phyloP scores from a whole-genome alignment of 371 early-diverging fungal genomes.

The Mortierella sp. region DNA sequence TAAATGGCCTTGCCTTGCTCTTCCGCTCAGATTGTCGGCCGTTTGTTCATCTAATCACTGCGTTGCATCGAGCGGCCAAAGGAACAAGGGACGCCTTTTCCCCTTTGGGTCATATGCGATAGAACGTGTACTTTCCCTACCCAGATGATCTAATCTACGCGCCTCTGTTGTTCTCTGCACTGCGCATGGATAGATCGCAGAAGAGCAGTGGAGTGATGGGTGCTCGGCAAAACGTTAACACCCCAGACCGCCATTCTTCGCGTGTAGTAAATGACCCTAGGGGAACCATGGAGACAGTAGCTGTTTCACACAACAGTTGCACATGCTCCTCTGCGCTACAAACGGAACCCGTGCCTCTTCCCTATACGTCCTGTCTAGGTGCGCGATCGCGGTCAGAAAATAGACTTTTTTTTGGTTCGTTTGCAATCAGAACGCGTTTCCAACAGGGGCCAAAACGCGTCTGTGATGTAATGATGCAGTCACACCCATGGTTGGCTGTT shows the following conservation, averaged over 20 bases:
- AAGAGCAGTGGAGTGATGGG: too few relatives aligned
- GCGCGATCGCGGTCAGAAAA: too few relatives aligned
- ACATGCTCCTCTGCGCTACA: background rate
- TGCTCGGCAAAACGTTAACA: too few relatives aligned
- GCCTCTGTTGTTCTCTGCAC: background rate
- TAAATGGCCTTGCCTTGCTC: too few relatives aligned
- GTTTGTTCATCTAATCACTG: background rate
- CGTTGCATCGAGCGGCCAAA: background rate
- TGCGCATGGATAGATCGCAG: background rate
- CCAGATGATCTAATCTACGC: background rate
- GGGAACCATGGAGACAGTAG: background rate
- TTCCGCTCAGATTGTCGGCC: background rate
- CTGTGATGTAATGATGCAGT: conserved; percentile 8
- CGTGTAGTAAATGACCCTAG: background rate
- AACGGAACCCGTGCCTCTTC: background rate
- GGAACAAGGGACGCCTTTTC: background rate
- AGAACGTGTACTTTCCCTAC: background rate
- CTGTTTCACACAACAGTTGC: background rate
- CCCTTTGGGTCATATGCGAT: background rate
- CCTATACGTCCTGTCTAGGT: background rate
- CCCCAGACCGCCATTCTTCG: too few relatives aligned
- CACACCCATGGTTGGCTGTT: background rate
- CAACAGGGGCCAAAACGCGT: background rate
- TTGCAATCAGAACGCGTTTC: background rate
- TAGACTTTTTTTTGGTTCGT: background rate